Percentiles rank a stretch among this genome's conserved stretches.
phyloP scores from a whole-genome alignment of 352 stramenopile genomes.

The Phytopythium ostracodes region DNA sequence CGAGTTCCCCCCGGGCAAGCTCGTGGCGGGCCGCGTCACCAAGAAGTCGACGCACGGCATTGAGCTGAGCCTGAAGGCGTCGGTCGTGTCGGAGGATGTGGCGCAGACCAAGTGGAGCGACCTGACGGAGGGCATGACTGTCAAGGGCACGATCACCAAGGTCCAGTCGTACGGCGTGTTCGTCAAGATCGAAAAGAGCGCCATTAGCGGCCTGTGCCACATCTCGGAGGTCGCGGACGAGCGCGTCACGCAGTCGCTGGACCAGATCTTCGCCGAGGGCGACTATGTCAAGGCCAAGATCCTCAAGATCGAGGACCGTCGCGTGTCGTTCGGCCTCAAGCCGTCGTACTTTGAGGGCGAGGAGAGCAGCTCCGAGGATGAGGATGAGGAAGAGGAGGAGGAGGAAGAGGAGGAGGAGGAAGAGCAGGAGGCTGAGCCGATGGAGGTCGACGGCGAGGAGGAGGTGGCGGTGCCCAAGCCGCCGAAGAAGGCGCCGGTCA shows the following conservation, averaged over 20 bases:
- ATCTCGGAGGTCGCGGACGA: conserved; percentile 95
- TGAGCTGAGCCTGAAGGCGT: conserved; percentile 94
- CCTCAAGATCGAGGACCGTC: conserved; percentile 90
- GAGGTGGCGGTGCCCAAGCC: conserved; percentile 33
- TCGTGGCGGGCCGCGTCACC: conserved; percentile 94
- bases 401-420: conserved; percentile 42
- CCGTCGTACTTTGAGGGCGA: conserved; percentile 95
- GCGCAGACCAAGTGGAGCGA: conserved; percentile 86
- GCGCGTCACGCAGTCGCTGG: conserved; percentile 90
- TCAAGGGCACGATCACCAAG: conserved; percentile 95
- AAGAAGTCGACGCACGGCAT: conserved; percentile 76
- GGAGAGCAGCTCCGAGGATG: conserved; percentile 84
- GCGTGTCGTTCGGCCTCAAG: conserved; percentile 95
- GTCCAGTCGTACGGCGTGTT: conserved; percentile 96
- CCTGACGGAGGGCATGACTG: conserved; percentile 86
- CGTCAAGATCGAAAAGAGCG: conserved; percentile 94
- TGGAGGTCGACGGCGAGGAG: conserved; percentile 52
- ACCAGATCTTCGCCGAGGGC: conserved; percentile 91
- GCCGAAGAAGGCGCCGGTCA: conserved; percentile 25
- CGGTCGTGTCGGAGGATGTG: conserved; percentile 88
- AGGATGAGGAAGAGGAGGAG: conserved; percentile 74
- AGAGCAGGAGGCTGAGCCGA: conserved; percentile 39
- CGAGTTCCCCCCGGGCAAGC: conserved; percentile 89
- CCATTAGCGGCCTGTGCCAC: conserved; percentile 94
- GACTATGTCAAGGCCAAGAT: conserved; percentile 98